Evolutionary conservation across 495 filamentous ascomycete species (phyloP).

Genomic region (Pyrenula aspistea): DNA sequence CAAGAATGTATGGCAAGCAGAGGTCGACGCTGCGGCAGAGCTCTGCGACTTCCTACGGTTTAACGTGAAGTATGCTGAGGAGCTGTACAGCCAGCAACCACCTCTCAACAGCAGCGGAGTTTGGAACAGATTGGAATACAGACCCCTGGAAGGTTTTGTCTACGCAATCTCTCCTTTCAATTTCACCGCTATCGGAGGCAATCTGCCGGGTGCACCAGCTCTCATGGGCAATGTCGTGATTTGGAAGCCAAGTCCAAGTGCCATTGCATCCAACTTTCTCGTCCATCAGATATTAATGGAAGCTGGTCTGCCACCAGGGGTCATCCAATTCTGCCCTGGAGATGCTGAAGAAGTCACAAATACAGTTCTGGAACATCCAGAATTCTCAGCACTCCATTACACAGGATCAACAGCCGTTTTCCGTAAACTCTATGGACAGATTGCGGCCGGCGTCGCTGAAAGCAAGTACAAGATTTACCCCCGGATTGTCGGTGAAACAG

Average conservation of each 20-base stretch:
- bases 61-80: slow-evolving; percentile 79
- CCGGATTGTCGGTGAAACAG: slow-evolving; percentile 75
- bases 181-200: slow-evolving; percentile 79
- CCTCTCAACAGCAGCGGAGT: slow-evolving; percentile 61
- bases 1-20: slow-evolving; percentile 93
- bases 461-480: slow-evolving; percentile 67
- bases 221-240: slow-evolving; percentile 78
- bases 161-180: slow-evolving; percentile 83
- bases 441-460: slow-evolving; percentile 58
- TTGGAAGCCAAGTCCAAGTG: slow-evolving; percentile 75
- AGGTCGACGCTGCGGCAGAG: slow-evolving; percentile 92
- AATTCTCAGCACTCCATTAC: slow-evolving; percentile 72
- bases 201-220: slow-evolving; percentile 62
- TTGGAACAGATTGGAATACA: slow-evolving; percentile 76
- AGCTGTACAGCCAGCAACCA: slow-evolving; percentile 77
- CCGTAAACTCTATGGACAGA: slow-evolving; percentile 64
- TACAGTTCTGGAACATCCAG: slow-evolving; percentile 52
- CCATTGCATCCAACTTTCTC: slow-evolving; percentile 66
- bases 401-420: slow-evolving; percentile 79
- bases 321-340: slow-evolving; percentile 78
- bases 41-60: slow-evolving; percentile 84
- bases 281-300: slow-evolving; percentile 75
- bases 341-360: slow-evolving; percentile 67
- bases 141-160: slow-evolving; percentile 76
- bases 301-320: slow-evolving; percentile 64